Conservation (phyloP, 139 green algal species). For the Zygnema cylindricum region DNA sequence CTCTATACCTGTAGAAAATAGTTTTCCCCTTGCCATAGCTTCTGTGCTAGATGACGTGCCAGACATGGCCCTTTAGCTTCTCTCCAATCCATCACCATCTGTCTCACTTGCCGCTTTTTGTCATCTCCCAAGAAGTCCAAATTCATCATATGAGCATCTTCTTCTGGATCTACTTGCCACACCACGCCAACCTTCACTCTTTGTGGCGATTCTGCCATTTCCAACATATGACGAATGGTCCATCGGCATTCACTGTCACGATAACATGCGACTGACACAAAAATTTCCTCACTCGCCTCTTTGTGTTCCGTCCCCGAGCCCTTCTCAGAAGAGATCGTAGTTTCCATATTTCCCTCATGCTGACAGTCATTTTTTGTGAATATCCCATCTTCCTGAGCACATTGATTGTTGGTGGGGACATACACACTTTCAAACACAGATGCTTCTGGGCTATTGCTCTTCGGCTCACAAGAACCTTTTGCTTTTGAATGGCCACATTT, state of each 20-base stretch:
- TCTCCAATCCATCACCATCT: conserved; percentile 66
- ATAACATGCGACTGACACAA: conserved; percentile 79
- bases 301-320: conserved; percentile 1
- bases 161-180: conserved; percentile 73
- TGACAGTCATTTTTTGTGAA: no score
- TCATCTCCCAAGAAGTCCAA: conserved; percentile 42
- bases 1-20: conserved; percentile 79
- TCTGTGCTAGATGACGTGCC: conserved; percentile 69
- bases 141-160: conserved; percentile 58
- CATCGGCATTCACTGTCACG: conserved; percentile 76
- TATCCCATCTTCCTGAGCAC: background rate
- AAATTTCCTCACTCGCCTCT: conserved; percentile 64
- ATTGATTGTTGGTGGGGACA: background rate
- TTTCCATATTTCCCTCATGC: background rate
- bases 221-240: conserved; percentile 73
- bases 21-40: conserved; percentile 76
- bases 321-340: background rate
- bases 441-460: background rate
- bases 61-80: conserved; percentile 76
- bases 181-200: conserved; percentile 71
- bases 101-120: conserved; percentile 63
- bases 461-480: background rate
- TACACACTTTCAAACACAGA: background rate
- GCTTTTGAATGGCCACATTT: no score
- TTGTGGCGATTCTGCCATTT: conserved; percentile 65